A percentile compares a stretch with the other conserved stretches of the same genome.
These are phyloP conservation scores for Talaromyces pinophilus DNA, from an alignment of 2,329 filamentous ascomycete species.

Conservation along the genomic window DNA sequence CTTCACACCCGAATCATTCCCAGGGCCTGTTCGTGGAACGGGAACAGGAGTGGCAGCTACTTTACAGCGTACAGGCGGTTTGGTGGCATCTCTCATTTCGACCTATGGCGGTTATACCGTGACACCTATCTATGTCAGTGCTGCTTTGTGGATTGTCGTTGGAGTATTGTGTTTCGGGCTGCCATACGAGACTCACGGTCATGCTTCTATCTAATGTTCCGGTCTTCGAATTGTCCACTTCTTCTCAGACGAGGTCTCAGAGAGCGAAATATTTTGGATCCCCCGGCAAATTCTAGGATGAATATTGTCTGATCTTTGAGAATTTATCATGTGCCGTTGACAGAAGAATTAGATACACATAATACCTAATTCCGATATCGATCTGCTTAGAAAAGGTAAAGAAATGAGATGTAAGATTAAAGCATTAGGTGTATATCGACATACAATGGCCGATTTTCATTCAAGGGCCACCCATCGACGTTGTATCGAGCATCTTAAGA, in stretches of 20 bases:
- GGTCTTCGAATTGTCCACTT: not conserved
- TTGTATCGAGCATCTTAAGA: too few relatives aligned
- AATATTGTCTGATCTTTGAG: too few relatives aligned
- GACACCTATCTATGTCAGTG: slow-evolving; percentile 50
- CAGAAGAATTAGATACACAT: not conserved
- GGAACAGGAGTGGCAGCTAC: not conserved
- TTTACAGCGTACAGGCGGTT: slow-evolving; percentile 24
- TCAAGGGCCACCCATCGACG: too few relatives aligned
- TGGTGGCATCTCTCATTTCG: slow-evolving; percentile 48
- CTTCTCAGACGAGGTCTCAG: too few relatives aligned
- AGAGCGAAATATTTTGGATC: too few relatives aligned
- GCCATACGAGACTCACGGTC: slow-evolving; percentile 48
- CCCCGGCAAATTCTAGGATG: too few relatives aligned
- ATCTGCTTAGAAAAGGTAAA: too few relatives aligned
- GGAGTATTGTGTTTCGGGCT: slow-evolving; percentile 46
- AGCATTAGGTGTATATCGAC: too few relatives aligned
- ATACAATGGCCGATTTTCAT: too few relatives aligned
- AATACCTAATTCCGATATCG: not conserved
- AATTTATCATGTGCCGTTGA: not conserved
- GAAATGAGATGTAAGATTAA: too few relatives aligned
- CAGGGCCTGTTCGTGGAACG: not conserved
- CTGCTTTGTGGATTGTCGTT: slow-evolving; percentile 48
- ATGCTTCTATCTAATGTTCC: not conserved
- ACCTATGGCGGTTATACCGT: slow-evolving; percentile 47
- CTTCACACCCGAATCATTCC: not conserved